These are phyloP conservation scores for Dactylorhiza incarnata DNA, from an alignment of 106 monocot genomes.

Conservation along the genomic window DNA sequence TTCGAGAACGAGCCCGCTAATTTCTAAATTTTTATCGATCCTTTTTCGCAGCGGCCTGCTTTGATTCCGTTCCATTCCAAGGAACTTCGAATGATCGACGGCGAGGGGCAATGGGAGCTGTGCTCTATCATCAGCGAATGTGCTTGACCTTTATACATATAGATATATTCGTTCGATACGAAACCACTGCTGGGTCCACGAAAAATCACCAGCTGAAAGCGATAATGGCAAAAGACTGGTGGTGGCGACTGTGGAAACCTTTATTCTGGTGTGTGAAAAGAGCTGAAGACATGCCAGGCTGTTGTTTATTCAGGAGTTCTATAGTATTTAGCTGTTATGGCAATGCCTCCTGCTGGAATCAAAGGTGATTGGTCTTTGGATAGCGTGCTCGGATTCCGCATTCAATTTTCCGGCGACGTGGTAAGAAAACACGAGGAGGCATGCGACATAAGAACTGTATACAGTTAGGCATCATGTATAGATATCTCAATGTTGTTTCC, in stretches of 20 bases:
- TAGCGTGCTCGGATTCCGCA: not conserved
- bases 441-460: not conserved
- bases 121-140: conserved; percentile 22
- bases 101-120: conserved; percentile 62
- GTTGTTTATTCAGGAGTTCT: not conserved
- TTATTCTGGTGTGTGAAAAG: not conserved
- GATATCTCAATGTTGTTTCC: not conserved
- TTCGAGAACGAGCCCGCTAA: not conserved
- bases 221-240: not conserved
- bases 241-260: not conserved
- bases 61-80: conserved; percentile 66
- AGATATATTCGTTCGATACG: not conserved
- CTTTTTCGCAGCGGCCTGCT: conserved; percentile 41
- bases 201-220: not conserved
- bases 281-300: not conserved
- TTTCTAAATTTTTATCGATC: not conserved
- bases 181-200: not conserved
- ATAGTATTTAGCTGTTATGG: not conserved
- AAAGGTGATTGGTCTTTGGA: not conserved
- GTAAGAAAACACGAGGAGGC: not conserved
- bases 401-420: conserved; percentile 5
- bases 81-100: conserved; percentile 61
- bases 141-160: not conserved
- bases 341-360: not conserved
- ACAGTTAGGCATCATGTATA: conserved; percentile 3